Conservation (phyloP, 1,284 basidiomycete genomes). For the Leccinum subspadiceum region DNA sequence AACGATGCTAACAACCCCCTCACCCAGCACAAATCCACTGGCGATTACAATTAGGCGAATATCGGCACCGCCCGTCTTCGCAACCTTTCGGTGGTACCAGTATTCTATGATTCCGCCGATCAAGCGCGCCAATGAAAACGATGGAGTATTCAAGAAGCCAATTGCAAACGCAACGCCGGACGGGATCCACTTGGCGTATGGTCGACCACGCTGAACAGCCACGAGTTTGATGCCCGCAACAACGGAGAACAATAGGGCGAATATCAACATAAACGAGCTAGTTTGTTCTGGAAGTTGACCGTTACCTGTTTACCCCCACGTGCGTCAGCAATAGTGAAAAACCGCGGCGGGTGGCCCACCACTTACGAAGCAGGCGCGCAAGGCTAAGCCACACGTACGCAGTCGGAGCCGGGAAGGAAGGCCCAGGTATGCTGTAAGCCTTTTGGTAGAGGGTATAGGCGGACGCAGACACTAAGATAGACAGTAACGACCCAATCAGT, state of each 20-base stretch:
- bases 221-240: constrained; percentile 71
- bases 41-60: constrained; percentile 87
- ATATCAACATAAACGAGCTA: constrained; percentile 78
- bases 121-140: constrained; percentile 89
- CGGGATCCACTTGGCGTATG: constrained; percentile 74
- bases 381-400: constrained; percentile 92
- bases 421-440: constrained; percentile 85
- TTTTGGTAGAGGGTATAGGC: constrained; percentile 87
- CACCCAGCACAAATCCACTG: constrained; percentile 93
- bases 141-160: constrained; percentile 93
- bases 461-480: constrained; percentile 85
- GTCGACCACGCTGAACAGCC: constrained; percentile 43
- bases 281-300: constrained; percentile 81
- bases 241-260: constrained; percentile 68
- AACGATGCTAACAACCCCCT: constrained; percentile 86
- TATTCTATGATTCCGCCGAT: constrained; percentile 86
- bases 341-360: not conserved
- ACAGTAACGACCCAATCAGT: constrained; percentile 83
- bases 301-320: constrained; percentile 50
- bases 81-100: constrained; percentile 54
- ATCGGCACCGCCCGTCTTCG: constrained; percentile 49
- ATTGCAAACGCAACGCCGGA: constrained; percentile 89
- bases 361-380: constrained; percentile 82
- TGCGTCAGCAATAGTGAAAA: constrained; percentile 3
- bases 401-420: constrained; percentile 91